Evolutionary conservation across 306 rosid species (phyloP), one percentile per base, ranked within the genome.

Genomic region (Gastrolobium villosum): DNA sequence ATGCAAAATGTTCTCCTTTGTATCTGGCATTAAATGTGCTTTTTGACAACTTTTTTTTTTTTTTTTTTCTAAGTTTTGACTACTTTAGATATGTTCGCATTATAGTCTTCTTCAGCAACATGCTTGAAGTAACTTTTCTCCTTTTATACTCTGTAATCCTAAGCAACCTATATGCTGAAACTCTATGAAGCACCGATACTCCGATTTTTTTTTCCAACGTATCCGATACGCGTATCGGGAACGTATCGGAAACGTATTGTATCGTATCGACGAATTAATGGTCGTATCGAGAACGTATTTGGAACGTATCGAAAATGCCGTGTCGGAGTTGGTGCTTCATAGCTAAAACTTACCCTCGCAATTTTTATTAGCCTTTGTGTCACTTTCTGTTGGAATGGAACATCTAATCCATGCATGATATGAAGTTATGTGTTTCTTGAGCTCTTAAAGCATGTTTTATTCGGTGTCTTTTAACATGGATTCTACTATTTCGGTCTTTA

Each of bases 1-100:
- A 77, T 67, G 74, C 66, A 77, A 56, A 39, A 77, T 43, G 28
- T 55, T 4, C 40, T 50, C 45, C 54, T 49, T 41, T 65, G 57
- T 37, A 52, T 65, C 6, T 76, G 57, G 35, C 55, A 65, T 45
- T 40, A 40, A 76, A 50, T 63, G 9, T 56, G 45, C 43, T 34
- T 67, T n/a, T n/a, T n/a, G n/a, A n/a, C n/a, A n/a, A n/a, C n/a
- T n/a, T n/a, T n/a, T n/a, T n/a, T n/a, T n/a, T n/a, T n/a, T n/a
- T n/a, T n/a, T n/a, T n/a, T n/a, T n/a, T n/a, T n/a, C n/a, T n/a
- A n/a, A n/a, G n/a, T n/a, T 66, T 78, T 57, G 14, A 20, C 61
- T 68, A 44, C 32, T 77, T 4, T 4, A 13, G 36, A 70, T 14
- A 37, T 48, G n/a, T 55, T 43, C 31, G 55, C 34, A 74, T 43